These are phyloP conservation scores for Astragalus membranaceus DNA, from an alignment of 306 rosid species.

Conservation along the genomic window DNA sequence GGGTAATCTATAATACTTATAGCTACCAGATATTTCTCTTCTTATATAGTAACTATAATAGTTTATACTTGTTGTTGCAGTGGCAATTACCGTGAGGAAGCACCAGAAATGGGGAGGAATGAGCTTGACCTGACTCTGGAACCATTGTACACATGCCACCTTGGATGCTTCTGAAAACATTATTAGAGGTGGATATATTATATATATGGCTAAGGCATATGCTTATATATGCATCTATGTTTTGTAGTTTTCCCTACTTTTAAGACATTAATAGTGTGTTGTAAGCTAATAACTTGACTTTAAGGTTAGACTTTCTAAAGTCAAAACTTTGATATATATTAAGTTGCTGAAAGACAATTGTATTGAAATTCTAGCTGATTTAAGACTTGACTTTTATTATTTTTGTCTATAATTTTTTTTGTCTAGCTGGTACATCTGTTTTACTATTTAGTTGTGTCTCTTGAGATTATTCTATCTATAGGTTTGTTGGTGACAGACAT, in stretches of 20 bases:
- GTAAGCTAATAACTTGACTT: not conserved
- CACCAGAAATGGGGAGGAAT: constrained; percentile 48
- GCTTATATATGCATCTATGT: not conserved
- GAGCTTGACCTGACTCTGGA: constrained; percentile 72
- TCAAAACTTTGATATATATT: constrained; percentile 3
- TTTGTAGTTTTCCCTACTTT: not conserved
- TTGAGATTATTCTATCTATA: too few species aligned
- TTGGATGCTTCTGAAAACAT: constrained; percentile 50
- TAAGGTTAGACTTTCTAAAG: not conserved
- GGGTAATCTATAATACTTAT: constrained; percentile 34
- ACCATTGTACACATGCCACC: constrained; percentile 56
- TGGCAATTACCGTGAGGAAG: constrained; percentile 42
- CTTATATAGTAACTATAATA: not conserved
- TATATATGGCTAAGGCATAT: not conserved
- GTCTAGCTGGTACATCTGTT: not conserved
- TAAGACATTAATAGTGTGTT: constrained; percentile 12
- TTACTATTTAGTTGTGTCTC: too few species aligned
- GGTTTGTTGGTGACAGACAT: too few species aligned
- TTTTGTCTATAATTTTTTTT: not conserved
- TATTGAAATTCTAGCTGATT: constrained; percentile 9
- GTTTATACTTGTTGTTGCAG: constrained; percentile 25
- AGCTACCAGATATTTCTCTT: not conserved
- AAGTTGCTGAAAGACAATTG: not conserved
- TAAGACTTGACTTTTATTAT: not conserved
- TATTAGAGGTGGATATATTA: not conserved